These are phyloP conservation scores for Russula sp. DNA, from an alignment of 768 basidiomycete species.

Conservation along the genomic window DNA sequence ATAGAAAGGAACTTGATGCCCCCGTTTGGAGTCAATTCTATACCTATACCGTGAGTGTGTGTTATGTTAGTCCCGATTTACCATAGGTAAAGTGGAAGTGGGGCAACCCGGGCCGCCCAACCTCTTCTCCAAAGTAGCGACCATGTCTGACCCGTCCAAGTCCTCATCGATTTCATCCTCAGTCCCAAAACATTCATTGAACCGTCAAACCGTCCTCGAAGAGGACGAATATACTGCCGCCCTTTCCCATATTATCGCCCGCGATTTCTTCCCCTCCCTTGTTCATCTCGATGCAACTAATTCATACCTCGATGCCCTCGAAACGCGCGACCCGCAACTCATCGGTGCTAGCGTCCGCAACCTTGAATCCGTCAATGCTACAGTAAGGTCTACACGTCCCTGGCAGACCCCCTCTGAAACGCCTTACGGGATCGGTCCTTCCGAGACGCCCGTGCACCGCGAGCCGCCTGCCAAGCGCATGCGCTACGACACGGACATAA, in stretches of 20 bases:
- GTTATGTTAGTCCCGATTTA: constrained; percentile 12
- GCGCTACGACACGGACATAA: constrained; percentile 53
- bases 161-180: constrained; percentile 24
- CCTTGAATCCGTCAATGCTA: constrained; percentile 56
- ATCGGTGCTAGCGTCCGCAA: constrained; percentile 70
- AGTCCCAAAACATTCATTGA: constrained; percentile 48
- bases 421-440: constrained; percentile 50
- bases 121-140: neutral
- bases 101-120: neutral
- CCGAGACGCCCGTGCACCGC: constrained; percentile 58
- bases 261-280: constrained; percentile 96
- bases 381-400: constrained; percentile 27
- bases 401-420: constrained; percentile 53
- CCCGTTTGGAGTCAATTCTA: neutral
- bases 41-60: constrained; percentile 8
- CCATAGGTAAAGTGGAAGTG: neutral
- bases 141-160: constrained; percentile 29
- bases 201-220: constrained; percentile 64
- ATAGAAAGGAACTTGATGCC: constrained; percentile 6
- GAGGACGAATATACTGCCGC: constrained; percentile 95
- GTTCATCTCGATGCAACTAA: constrained; percentile 86
- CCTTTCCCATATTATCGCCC: constrained; percentile 85
- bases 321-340: constrained; percentile 66
- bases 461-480: constrained; percentile 40
- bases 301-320: constrained; percentile 73